phyloP scores from a whole-genome alignment of 202 grass and related monocot species.

The Brachypodium distachyon region DNA sequence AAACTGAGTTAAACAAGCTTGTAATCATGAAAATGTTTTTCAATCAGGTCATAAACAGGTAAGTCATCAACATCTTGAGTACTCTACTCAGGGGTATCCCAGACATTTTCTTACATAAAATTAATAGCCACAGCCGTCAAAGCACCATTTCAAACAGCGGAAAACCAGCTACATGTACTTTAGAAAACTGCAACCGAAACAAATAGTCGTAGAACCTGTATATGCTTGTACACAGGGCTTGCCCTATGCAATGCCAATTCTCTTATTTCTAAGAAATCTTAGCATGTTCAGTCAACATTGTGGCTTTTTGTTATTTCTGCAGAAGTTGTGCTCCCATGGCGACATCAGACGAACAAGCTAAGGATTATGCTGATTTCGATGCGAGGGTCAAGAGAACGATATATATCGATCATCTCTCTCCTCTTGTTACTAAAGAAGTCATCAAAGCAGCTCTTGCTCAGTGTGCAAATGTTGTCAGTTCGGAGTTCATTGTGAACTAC shows the following conservation, averaged over 20 bases:
- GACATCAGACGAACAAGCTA: slow-evolving; percentile 23
- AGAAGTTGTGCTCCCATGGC: slow-evolving; percentile 20
- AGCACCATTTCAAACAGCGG: too few relatives aligned
- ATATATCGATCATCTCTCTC: slow-evolving; percentile 54
- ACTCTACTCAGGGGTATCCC: too few relatives aligned
- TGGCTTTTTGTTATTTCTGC: neutral
- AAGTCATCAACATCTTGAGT: too few relatives aligned
- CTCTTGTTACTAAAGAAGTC: slow-evolving; percentile 26
- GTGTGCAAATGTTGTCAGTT: slow-evolving; percentile 29
- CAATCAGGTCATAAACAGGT: too few relatives aligned
- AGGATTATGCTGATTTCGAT: slow-evolving; percentile 39
- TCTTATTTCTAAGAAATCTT: neutral
- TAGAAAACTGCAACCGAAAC: too few relatives aligned
- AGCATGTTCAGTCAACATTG: neutral
- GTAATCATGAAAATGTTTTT: too few relatives aligned
- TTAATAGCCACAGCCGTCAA: too few relatives aligned
- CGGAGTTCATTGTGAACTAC: slow-evolving; percentile 56
- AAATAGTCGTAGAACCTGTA: too few relatives aligned
- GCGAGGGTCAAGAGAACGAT: slow-evolving; percentile 42
- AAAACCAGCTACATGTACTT: too few relatives aligned
- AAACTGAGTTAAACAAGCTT: too few relatives aligned
- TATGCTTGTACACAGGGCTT: neutral
- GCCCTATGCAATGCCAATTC: neutral
- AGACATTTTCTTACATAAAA: too few relatives aligned
- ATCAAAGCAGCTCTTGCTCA: slow-evolving; percentile 55